Percentiles rank a stretch among this genome's conserved stretches.
phyloP scores from a whole-genome alignment of 2,329 filamentous ascomycete species.

The Stromatinia cepivora region DNA sequence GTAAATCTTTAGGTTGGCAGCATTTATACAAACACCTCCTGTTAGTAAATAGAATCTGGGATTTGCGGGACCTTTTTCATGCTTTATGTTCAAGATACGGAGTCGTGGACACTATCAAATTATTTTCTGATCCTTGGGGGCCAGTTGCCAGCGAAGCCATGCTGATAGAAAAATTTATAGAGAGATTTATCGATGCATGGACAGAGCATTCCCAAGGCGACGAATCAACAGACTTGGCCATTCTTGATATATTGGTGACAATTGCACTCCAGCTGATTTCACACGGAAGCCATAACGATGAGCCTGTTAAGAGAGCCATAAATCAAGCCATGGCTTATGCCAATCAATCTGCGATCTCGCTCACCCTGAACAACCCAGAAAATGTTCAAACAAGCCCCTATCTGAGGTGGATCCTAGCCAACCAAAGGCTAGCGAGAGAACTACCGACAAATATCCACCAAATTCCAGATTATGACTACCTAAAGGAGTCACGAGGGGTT shows the following conservation, averaged over 20 bases:
- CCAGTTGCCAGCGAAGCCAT: background rate
- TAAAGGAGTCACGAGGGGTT: background rate
- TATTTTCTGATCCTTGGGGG: background rate
- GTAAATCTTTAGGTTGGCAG: background rate
- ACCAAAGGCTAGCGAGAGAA: constrained; percentile 1
- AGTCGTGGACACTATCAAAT: background rate
- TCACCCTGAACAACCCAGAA: background rate
- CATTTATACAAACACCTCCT: background rate
- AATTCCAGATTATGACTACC: background rate
- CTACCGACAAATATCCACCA: background rate
- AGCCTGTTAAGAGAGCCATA: background rate
- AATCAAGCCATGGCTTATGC: background rate
- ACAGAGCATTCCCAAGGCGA: background rate
- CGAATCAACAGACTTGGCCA: background rate
- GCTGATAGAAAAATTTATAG: too few relatives aligned
- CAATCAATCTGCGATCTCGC: background rate
- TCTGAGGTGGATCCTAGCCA: background rate
- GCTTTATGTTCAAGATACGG: background rate
- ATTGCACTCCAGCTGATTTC: background rate
- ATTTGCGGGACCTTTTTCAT: background rate
- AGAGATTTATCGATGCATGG: background rate
- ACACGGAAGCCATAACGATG: background rate
- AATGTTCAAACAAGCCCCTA: constrained; percentile 7
- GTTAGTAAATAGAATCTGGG: background rate
- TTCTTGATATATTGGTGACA: background rate